phyloP scores from a whole-genome alignment of 805 yeast genomes.

The Candida insectalens region DNA sequence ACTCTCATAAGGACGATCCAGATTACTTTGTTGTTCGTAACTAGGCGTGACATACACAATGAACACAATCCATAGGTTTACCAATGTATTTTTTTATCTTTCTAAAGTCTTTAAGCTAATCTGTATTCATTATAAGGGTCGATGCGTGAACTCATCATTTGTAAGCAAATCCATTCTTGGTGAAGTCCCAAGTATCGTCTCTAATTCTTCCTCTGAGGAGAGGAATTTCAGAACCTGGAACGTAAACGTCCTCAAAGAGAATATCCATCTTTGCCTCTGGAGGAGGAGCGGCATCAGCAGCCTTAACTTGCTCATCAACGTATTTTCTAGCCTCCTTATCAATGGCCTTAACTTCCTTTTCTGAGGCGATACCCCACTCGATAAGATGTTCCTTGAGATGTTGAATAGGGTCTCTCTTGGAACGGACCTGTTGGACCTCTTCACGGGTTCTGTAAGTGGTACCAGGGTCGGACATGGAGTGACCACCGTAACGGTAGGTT shows the following conservation, averaged over 20 bases:
- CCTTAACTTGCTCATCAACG: slow-evolving; percentile 90
- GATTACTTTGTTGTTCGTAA: slow-evolving; percentile 29
- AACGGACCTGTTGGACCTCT: slow-evolving; percentile 99
- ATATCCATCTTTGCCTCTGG: slow-evolving; percentile 95
- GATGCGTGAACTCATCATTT: slow-evolving; percentile 14
- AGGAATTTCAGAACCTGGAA: slow-evolving; percentile 87
- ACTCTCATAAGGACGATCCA: slow-evolving; percentile 35
- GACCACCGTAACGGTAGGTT: slow-evolving; percentile 99
- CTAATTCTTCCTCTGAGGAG: slow-evolving; percentile 94
- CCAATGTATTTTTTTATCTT: no score
- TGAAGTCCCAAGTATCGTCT: slow-evolving; percentile 76
- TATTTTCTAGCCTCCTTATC: slow-evolving; percentile 95
- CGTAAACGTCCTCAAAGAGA: slow-evolving; percentile 93
- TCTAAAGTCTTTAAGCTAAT: no score
- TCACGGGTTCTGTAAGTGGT: slow-evolving; percentile 99
- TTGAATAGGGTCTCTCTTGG: slow-evolving; percentile 95
- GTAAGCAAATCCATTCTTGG: slow-evolving; percentile 29
- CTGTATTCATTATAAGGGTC: not conserved
- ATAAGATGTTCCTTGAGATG: slow-evolving; percentile 84
- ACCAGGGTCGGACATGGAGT: slow-evolving; percentile 99
- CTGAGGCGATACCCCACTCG: slow-evolving; percentile 80
- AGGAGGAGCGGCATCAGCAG: slow-evolving; percentile 88
- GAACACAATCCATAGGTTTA: no score
- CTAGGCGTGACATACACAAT: no score
- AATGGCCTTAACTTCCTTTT: slow-evolving; percentile 87